Evolutionary conservation across 2,329 filamentous ascomycete genomes (phyloP).

Genomic region (Xylaria multiplex): DNA sequence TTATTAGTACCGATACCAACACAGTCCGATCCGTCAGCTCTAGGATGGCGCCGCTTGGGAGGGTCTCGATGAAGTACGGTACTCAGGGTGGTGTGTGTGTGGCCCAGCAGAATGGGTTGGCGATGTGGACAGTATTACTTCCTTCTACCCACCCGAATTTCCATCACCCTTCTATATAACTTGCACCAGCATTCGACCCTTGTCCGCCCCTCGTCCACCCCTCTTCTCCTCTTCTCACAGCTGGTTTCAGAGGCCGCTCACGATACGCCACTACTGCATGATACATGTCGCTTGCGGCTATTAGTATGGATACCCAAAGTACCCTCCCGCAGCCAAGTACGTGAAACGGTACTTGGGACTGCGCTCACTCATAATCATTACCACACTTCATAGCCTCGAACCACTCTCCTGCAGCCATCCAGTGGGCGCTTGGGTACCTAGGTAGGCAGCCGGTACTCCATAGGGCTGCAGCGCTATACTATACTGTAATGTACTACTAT

Average conservation of each 20-base stretch:
- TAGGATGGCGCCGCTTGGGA: conserved; percentile 9
- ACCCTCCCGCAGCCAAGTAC: background rate
- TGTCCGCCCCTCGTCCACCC: conserved; percentile 12
- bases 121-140: conserved; percentile 13
- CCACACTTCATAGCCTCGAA: conserved; percentile 10
- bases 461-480: conserved; percentile 33
- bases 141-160: conserved; percentile 6
- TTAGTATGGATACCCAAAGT: conserved; percentile 1
- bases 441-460: conserved; percentile 6
- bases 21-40: conserved; percentile 25
- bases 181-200: conserved; percentile 1
- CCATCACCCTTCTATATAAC: conserved; percentile 13
- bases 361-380: conserved; percentile 16
- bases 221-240: conserved; percentile 26
- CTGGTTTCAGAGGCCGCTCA: conserved; percentile 20
- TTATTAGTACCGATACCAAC: conserved; percentile 16
- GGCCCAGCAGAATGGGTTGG: conserved; percentile 27
- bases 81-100: conserved; percentile 12
- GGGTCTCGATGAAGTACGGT: background rate
- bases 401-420: conserved; percentile 12
- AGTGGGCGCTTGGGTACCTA: conserved; percentile 14
- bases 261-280: conserved; percentile 27
- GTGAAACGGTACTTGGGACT: background rate
- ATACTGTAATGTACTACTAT: background rate
- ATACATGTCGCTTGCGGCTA: conserved; percentile 22